Evolutionary conservation across 805 yeast genomes (phyloP), one percentile per base, ranked within the genome.

Genomic region (Zygoascus tannicola): DNA sequence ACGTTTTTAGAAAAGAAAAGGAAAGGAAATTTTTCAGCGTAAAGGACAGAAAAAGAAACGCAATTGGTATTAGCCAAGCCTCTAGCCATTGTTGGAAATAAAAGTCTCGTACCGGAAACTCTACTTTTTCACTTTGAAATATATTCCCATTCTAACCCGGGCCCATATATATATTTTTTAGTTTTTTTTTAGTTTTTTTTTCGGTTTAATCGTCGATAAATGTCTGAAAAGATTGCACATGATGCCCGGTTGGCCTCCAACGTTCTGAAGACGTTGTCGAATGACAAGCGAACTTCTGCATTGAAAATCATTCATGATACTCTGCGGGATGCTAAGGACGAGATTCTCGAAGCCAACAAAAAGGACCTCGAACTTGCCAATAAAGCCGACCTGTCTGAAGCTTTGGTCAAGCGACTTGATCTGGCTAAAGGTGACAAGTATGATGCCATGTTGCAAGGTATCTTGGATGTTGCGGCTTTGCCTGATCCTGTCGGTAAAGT

Each of bases 401-500:
- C 97, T 1, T 67, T 92, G 53, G 68, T 88, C 42, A 88, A 85
- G 58, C 73, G 99, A 54, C 70, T 92, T 14, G 97, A 94, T 60
- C 69, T 92, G 33, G 74, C 84, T 38, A 76, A 74, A 50, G 78
- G 81, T 43, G 96, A 83, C 47, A 92, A 94, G 63, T 92, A 76
- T 57, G 97, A 88, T 50, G 69, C 84, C 22, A 92, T 92, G 99
- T 74, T 90, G 42, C 92, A 87, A 59, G 99, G 99, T 21, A 80
- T 92, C 14, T 68, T 82, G 38, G 98, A 92, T 54, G 98, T 92
- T 16, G 92, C 95, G 1, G 74, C 74, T 2, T 71, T 92, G 43
- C 84, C 80, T 23, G 97, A 92, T 60, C 98, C 98, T 15, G 81
- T 90, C 33, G 95, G 96, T n/a, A 82, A 81, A 59, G 65, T 83